Conservation (phyloP, 2,329 filamentous ascomycete genomes). For the Gaeumannomyces sp. region DNA sequence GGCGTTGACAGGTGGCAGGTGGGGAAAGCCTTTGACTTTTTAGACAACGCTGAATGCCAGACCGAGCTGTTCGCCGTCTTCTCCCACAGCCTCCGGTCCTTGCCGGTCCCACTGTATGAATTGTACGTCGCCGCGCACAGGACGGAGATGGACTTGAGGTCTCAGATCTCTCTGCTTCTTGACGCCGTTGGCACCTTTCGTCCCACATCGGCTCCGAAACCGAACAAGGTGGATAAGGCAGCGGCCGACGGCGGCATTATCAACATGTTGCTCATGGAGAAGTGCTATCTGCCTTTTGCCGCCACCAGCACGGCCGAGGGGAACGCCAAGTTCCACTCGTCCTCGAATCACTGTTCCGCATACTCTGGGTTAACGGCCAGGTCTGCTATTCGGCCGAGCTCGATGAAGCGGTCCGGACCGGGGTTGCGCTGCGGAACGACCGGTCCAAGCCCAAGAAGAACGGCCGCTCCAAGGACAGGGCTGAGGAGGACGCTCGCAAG, state of each 20-base stretch:
- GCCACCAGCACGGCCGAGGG: conserved; percentile 58
- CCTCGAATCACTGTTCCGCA: conserved; percentile 57
- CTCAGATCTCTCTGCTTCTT: conserved; percentile 35
- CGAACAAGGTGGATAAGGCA: conserved; percentile 31
- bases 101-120: conserved; percentile 52
- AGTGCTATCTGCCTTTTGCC: conserved; percentile 59
- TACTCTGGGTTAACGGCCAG: conserved; percentile 35
- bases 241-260: conserved; percentile 33
- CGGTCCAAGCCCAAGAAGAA: conserved; percentile 38
- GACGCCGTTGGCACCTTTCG: conserved; percentile 39
- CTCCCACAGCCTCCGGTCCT: conserved; percentile 38
- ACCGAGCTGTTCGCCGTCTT: conserved; percentile 4
- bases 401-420: conserved; percentile 34
- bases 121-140: conserved; percentile 43
- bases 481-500: conserved; percentile 36
- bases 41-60: neutral
- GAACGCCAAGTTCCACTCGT: conserved; percentile 66
- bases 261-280: conserved; percentile 39
- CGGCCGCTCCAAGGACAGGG: conserved; percentile 21
- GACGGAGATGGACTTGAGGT: conserved; percentile 25
- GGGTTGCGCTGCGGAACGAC: conserved; percentile 41
- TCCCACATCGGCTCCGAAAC: conserved; percentile 35
- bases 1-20: neutral
- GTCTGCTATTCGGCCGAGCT: conserved; percentile 31
- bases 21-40: neutral